Evolutionary conservation across 805 yeast species (phyloP), one percentile per base, ranked within the genome.

Genomic region (Saturnispora galanensis): DNA sequence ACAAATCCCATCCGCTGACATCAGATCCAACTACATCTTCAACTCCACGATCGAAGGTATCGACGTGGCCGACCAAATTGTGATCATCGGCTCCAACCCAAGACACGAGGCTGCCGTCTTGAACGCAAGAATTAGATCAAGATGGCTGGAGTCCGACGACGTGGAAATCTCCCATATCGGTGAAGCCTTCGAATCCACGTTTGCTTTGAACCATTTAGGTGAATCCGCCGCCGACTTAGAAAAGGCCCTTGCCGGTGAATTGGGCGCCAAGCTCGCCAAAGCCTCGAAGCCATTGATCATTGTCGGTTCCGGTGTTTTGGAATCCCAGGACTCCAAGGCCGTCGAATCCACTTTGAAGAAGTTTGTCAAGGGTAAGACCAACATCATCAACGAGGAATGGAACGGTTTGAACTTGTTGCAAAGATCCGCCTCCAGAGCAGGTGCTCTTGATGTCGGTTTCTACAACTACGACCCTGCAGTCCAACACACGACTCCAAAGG

Each of bases 31-130:
- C 68, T 85, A 83, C 63, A 67, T 79, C 42, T 85, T 85, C 74
- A 85, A 84, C 73, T 75, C 94, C 11, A 71, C 84, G 35, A 78
- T 85, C 50, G 79, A 75, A 44, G 93, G 93, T 38, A 73, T 85
- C 51, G 93, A 84, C 62, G 81, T 79, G 47, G 88, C 94, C 43
- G 95, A 86, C 59, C 85, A 76, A 54, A 80, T 85, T 50, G 70
- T 85, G 57, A 71, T 85, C 48, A 76, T 85, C 47, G 95, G 95
- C 50, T 79, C 95, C 38, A 85, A 85, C 69, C 94, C 95, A 47
- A 76, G 95, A 60, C 87, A 75, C 59, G 95, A 85, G 68, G 95
- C 95, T 47, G 87, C 95, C 36, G 94, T 86, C 13, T 71, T 85
- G 56, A 85, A 85, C 63, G 77, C 90, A 35, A 76, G 94, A 65